Evolutionary conservation across 495 filamentous ascomycete species (phyloP), one percentile per base, ranked within the genome.

Genomic region (Penicillium crystallinum): DNA sequence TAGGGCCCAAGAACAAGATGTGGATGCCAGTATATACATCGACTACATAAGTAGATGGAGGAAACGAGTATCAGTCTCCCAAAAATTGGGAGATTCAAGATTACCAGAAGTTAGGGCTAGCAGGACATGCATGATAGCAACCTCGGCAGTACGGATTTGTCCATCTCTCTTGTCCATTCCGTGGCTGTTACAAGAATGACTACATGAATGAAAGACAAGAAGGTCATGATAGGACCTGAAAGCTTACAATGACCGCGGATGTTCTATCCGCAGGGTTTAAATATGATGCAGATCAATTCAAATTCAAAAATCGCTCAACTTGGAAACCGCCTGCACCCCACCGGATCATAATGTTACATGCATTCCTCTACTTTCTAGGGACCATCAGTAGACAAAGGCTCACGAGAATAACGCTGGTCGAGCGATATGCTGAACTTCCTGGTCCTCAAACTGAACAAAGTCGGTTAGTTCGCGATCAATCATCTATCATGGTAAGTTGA

Each of bases 391-490:
- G 23, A 2, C 27, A n/a, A 56, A 38, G 21, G 38, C 31, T 70
- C 65, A 78, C 51, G 75, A 69, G 34, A 78, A 78, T 25, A 72
- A 58, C 27, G 46, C 59, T 14, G 63, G 57, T 17, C 57, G 57
- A 30, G 59, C 55, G 43, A 48, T 63, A 42, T 73, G 68, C 46
- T 64, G 61, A 18, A 68, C 54, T 55, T 73, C 71, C 27, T 58
- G 57, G 40, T 78, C 74, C 58, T 78, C 75, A 49, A 70, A 67
- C 68, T 75, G 12, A 36, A 15, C 41, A 10, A 34, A 29, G 25
- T 65, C 41, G 65, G 59, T 43, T 10, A 27, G 34, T n/a, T n/a
- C n/a, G n/a, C n/a, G 12, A 17, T 42, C 27, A 23, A 36, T 11
- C 46, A 44, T 30, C 21, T 12, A 29, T 2, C 17, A 9, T 7